These are phyloP conservation scores for Conringia planisiliqua DNA, from an alignment of 345 rosid species.

Conservation along the genomic window DNA sequence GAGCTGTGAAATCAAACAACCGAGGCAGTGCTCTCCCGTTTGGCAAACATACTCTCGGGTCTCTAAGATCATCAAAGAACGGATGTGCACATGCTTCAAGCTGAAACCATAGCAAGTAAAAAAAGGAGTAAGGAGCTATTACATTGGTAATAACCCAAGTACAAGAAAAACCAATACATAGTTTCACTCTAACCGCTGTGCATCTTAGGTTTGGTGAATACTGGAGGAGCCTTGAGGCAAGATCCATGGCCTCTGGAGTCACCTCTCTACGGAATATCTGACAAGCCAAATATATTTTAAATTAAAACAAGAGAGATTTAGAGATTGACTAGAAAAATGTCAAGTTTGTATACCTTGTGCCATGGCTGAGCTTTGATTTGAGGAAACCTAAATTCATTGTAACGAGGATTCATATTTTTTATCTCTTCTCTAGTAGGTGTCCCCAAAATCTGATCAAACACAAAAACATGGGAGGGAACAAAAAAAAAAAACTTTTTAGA, in stretches of 20 bases:
- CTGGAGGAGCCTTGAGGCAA: constrained; percentile 73
- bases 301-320: background rate
- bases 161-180: background rate
- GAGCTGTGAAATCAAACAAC: constrained; percentile 75
- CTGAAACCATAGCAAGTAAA: constrained; percentile 36
- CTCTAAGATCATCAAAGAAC: constrained; percentile 76
- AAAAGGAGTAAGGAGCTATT: background rate
- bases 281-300: background rate
- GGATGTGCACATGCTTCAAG: constrained; percentile 95
- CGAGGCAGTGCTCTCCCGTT: constrained; percentile 83
- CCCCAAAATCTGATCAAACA: constrained; percentile 59
- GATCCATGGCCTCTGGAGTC: constrained; percentile 74
- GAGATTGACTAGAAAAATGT: background rate
- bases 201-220: constrained; percentile 73
- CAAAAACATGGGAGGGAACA: background rate
- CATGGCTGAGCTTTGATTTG: constrained; percentile 95
- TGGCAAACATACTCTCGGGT: constrained; percentile 71
- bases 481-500: background rate
- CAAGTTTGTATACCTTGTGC: constrained; percentile 63
- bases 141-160: background rate
- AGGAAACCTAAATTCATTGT: constrained; percentile 83
- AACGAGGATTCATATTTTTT: constrained; percentile 91
- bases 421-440: constrained; percentile 95
- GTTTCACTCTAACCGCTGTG: constrained; percentile 54
- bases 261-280: constrained; percentile 67